Percentiles rank a stretch among this genome's conserved stretches.
Evolutionary conservation across 2,329 filamentous ascomycete genomes (phyloP).

Genomic region (Stromatinia cepivora): DNA sequence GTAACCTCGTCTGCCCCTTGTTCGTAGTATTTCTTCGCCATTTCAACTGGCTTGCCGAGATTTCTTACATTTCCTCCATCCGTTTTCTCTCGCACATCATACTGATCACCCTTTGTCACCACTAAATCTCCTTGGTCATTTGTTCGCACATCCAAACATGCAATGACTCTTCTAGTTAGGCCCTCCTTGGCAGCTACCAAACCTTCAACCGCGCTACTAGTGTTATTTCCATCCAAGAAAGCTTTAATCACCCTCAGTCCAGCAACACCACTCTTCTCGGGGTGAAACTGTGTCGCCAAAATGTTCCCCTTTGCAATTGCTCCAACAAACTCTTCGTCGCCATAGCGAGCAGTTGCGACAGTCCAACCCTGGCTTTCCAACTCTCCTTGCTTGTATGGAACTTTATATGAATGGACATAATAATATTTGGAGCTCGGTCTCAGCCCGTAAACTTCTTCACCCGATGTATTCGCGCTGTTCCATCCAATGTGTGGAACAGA

Average conservation of each 20-base stretch:
- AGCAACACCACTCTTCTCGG: slow-evolving; percentile 92
- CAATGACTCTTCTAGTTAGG: slow-evolving; percentile 89
- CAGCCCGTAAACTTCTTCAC: slow-evolving; percentile 72
- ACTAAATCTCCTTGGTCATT: slow-evolving; percentile 95
- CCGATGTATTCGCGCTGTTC: slow-evolving; percentile 77
- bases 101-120: slow-evolving; percentile 97
- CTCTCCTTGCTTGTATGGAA: slow-evolving; percentile 69
- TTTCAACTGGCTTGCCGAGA: slow-evolving; percentile 92
- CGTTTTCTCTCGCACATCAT: slow-evolving; percentile 91
- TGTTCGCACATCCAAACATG: slow-evolving; percentile 90
- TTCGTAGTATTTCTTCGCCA: slow-evolving; percentile 92
- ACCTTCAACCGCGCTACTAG: slow-evolving; percentile 38
- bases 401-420: slow-evolving; percentile 95
- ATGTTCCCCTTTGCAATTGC: slow-evolving; percentile 84
- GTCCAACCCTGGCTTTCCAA: slow-evolving; percentile 84
- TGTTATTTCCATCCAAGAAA: slow-evolving; percentile 71
- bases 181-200: slow-evolving; percentile 54
- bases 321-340: slow-evolving; percentile 85
- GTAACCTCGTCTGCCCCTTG: slow-evolving; percentile 96
- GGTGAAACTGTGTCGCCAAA: slow-evolving; percentile 93
- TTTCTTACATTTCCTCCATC: slow-evolving; percentile 74
- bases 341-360: slow-evolving; percentile 88
- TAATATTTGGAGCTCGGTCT: slow-evolving; percentile 89
- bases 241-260: slow-evolving; percentile 81
- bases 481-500: slow-evolving; percentile 98